Evolutionary conservation across 805 yeast species (phyloP).

Genomic region (Yamadazyma insecticola): DNA sequence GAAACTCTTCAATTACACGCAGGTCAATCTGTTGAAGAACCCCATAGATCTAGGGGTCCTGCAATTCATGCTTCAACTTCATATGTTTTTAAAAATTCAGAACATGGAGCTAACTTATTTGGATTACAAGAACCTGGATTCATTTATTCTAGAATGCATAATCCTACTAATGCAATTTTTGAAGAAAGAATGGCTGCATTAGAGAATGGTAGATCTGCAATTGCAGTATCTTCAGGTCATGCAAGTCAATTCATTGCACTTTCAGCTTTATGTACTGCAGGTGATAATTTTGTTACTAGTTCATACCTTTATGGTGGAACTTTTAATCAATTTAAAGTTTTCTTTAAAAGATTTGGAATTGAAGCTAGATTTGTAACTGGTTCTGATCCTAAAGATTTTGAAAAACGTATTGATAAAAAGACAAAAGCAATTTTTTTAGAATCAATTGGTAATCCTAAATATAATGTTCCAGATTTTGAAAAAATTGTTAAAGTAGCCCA

Average conservation of each 20-base stretch:
- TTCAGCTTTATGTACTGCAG: slow-evolving; percentile 76
- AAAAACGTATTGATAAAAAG: slow-evolving; percentile 66
- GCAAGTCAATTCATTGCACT: slow-evolving; percentile 90
- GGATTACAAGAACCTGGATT: slow-evolving; percentile 80
- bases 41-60: slow-evolving; percentile 77
- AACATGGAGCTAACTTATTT: slow-evolving; percentile 89
- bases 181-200: slow-evolving; percentile 90
- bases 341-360: slow-evolving; percentile 85
- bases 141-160: slow-evolving; percentile 85
- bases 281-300: slow-evolving; percentile 87
- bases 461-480: slow-evolving; percentile 88
- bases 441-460: slow-evolving; percentile 89
- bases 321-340: slow-evolving; percentile 89
- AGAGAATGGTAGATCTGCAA: slow-evolving; percentile 88
- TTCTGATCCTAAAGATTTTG: slow-evolving; percentile 72
- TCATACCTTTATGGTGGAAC: slow-evolving; percentile 93
- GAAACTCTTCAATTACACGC: slow-evolving; percentile 94
- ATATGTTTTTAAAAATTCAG: slow-evolving; percentile 79
- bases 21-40: slow-evolving; percentile 72
- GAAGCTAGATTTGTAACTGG: slow-evolving; percentile 83
- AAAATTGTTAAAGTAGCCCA: slow-evolving; percentile 73
- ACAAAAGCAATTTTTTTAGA: slow-evolving; percentile 90
- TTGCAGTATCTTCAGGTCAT: slow-evolving; percentile 93
- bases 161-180: slow-evolving; percentile 89
- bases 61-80: slow-evolving; percentile 94